Percentiles rank a stretch among this genome's conserved stretches.
These are phyloP conservation scores for Neofusicoccum sp. DNA, from an alignment of 2,329 filamentous ascomycete genomes.

Conservation along the genomic window DNA sequence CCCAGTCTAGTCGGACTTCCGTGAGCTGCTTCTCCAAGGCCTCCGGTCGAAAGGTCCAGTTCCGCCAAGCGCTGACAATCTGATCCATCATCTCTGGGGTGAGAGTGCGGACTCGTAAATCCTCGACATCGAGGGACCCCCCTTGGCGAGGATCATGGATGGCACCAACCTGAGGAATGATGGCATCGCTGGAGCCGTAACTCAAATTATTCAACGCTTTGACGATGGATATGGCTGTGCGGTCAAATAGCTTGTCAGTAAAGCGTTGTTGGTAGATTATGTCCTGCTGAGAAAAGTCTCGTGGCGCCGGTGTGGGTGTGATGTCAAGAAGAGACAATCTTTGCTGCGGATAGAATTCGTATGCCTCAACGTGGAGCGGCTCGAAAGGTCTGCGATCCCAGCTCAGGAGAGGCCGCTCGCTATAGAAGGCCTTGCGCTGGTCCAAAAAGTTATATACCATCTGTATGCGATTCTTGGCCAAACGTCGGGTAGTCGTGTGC, in stretches of 20 bases:
- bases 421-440: slow-evolving; percentile 53
- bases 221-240: neutral
- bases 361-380: slow-evolving; percentile 56
- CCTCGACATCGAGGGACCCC: slow-evolving; percentile 31
- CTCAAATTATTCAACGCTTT: neutral
- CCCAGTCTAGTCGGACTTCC: neutral
- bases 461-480: neutral
- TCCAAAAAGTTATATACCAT: slow-evolving; percentile 29
- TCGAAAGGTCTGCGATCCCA: slow-evolving; percentile 74
- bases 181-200: neutral
- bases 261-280: neutral
- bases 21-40: slow-evolving; percentile 20
- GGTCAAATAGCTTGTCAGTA: neutral
- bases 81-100: slow-evolving; percentile 34
- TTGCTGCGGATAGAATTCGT: slow-evolving; percentile 67
- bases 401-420: slow-evolving; percentile 53
- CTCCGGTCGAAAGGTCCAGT: slow-evolving; percentile 35
- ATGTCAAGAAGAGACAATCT: slow-evolving; percentile 64
- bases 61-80: slow-evolving; percentile 30
- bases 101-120: slow-evolving; percentile 31
- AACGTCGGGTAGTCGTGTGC: neutral
- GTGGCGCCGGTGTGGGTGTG: slow-evolving; percentile 51
- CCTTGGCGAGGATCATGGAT: slow-evolving; percentile 33
- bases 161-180: slow-evolving; percentile 23
- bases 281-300: slow-evolving; percentile 17